These are phyloP conservation scores for Sclerotinia subarctica DNA, from an alignment of 2,329 filamentous ascomycete species.

Conservation along the genomic window DNA sequence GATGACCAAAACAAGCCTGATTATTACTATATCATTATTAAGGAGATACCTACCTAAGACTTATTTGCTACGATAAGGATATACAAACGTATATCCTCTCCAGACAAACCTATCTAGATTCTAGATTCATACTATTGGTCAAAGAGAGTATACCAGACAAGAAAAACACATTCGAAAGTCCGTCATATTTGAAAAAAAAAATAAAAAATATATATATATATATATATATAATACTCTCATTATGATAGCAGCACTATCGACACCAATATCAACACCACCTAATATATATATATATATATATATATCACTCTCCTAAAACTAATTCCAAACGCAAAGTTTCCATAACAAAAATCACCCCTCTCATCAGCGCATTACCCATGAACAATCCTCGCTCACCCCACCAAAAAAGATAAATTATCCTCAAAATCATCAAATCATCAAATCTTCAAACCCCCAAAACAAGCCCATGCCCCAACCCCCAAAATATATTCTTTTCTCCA, in stretches of 20 bases:
- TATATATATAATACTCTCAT: background rate
- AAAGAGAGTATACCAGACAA: background rate
- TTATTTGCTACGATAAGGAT: no score
- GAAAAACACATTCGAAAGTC: background rate
- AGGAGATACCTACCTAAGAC: no score
- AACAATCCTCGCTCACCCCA: no score
- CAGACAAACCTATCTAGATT: fast-evolving
- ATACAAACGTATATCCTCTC: background rate
- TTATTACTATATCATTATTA: no score
- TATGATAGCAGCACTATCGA: background rate
- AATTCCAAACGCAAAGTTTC: no score
- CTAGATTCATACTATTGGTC: fast-evolving
- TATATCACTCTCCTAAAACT: no score
- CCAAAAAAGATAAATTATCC: background rate
- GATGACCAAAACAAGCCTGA: no score
- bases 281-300: no score
- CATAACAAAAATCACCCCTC: no score
- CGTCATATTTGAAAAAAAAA: background rate
- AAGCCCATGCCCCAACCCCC: background rate
- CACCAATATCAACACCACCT: background rate
- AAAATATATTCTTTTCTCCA: background rate
- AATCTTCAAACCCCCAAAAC: background rate
- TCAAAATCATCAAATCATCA: no score
- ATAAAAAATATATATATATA: no score
- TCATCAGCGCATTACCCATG: no score